Percentiles rank a stretch among this genome's conserved stretches.
These are phyloP conservation scores for Ceratocystis eucalypticola DNA, from an alignment of 2,329 filamentous ascomycete genomes.

Conservation along the genomic window DNA sequence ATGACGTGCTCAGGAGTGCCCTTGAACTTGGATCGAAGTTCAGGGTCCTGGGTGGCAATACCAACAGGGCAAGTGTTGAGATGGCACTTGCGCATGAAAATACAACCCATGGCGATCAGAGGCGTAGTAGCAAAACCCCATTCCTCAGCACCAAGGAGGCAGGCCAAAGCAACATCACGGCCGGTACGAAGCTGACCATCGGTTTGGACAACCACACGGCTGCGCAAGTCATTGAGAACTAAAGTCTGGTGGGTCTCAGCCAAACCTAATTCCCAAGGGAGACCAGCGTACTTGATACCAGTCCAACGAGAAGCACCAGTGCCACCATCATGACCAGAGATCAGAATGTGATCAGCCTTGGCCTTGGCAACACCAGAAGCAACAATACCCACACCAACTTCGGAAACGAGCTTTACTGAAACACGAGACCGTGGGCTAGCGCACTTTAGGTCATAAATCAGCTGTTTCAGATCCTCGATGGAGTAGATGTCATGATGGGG, in stretches of 20 bases:
- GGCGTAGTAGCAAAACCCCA: constrained; percentile 94
- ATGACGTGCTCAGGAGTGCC: constrained; percentile 93
- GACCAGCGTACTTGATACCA: constrained; percentile 94
- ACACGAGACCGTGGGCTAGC: constrained; percentile 83
- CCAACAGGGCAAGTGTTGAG: constrained; percentile 75
- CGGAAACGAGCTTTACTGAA: constrained; percentile 93
- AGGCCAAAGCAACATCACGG: constrained; percentile 86
- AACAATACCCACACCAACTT: constrained; percentile 94
- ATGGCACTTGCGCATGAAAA: constrained; percentile 79
- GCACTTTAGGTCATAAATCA: constrained; percentile 96
- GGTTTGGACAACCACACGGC: constrained; percentile 89
- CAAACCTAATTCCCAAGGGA: constrained; percentile 92
- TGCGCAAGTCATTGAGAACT: constrained; percentile 88
- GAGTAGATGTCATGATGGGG: constrained; percentile 98
- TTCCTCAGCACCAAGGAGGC: constrained; percentile 91
- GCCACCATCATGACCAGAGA: constrained; percentile 92
- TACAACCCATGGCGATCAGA: constrained; percentile 90
- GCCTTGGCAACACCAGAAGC: constrained; percentile 95
- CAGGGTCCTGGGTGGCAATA: constrained; percentile 91
- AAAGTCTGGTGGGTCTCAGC: constrained; percentile 95
- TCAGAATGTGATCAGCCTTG: constrained; percentile 91
- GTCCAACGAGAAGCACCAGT: constrained; percentile 96
- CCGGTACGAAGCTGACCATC: constrained; percentile 90
- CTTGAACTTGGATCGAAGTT: constrained; percentile 82
- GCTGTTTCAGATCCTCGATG: constrained; percentile 92